Percentiles rank a stretch among this genome's conserved stretches.
phyloP scores from a whole-genome alignment of 1,284 basidiomycete species.

The Apiotrichum laibachii region DNA sequence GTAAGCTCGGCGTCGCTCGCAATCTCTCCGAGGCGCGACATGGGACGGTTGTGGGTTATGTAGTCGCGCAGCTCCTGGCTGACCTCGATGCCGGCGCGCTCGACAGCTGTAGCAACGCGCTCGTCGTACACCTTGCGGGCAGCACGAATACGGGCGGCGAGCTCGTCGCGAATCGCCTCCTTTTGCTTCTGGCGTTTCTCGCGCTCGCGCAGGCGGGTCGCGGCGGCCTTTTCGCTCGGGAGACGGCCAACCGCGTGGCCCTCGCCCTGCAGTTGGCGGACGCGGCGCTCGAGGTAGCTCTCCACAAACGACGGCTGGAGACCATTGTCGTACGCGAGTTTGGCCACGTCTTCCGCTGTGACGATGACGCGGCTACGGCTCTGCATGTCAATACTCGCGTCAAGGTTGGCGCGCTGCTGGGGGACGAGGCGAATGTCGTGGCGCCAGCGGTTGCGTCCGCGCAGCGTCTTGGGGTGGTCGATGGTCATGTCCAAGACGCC shows the following conservation, averaged over 20 bases:
- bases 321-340: conserved; percentile 37
- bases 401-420: conserved; percentile 32
- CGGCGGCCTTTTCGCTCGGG: not conserved
- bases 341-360: conserved; percentile 21
- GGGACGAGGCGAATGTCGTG: conserved; percentile 24
- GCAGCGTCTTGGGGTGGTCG: conserved; percentile 24
- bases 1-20: conserved; percentile 15
- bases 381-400: conserved; percentile 24
- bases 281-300: conserved; percentile 17
- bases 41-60: conserved; percentile 21
- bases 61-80: conserved; percentile 28
- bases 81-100: conserved; percentile 19
- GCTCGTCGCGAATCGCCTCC: conserved; percentile 28
- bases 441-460: conserved; percentile 29
- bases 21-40: conserved; percentile 20
- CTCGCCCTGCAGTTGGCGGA: conserved; percentile 1
- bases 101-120: conserved; percentile 26
- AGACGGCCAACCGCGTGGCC: not conserved
- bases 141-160: conserved; percentile 28
- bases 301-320: conserved; percentile 25
- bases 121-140: conserved; percentile 31
- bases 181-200: conserved; percentile 9
- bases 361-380: conserved; percentile 18
- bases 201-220: conserved; percentile 4
- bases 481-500: conserved; percentile 22